Evolutionary conservation across 1,284 basidiomycete species (phyloP).

Genomic region (Xanthoconium separans): DNA sequence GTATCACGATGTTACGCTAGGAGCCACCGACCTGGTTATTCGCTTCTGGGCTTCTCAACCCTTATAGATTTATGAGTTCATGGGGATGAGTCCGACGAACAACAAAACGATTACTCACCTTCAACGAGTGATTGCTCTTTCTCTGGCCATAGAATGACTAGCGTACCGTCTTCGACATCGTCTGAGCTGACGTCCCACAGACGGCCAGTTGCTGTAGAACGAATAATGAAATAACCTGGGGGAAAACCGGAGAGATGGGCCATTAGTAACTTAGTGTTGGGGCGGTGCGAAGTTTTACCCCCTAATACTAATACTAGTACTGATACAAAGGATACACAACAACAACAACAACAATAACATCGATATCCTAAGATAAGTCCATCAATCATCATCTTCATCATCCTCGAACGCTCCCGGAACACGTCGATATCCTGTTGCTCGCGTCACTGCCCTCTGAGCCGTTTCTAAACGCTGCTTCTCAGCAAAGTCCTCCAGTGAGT

Average conservation of each 20-base stretch:
- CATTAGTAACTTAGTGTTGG: constrained; percentile 4
- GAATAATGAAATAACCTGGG: constrained; percentile 72
- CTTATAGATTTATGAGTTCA: constrained; percentile 36
- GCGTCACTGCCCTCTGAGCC: constrained; percentile 22
- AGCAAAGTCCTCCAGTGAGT: constrained; percentile 72
- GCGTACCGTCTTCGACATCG: constrained; percentile 61
- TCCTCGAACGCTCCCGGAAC: constrained; percentile 35
- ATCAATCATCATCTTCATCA: constrained; percentile 8
- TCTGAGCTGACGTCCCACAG: constrained; percentile 62
- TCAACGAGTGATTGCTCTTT: constrained; percentile 75
- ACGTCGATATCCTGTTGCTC: constrained; percentile 10
- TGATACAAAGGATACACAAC: background rate
- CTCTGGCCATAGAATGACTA: constrained; percentile 64
- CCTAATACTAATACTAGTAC: too few relatives aligned
- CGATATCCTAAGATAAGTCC: too few relatives aligned
- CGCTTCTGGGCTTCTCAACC: constrained; percentile 59
- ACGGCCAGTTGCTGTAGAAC: constrained; percentile 57
- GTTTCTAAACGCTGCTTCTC: constrained; percentile 49
- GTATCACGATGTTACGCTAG: background rate
- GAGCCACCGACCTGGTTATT: constrained; percentile 63
- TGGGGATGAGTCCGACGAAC: background rate
- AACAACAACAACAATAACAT: background rate
- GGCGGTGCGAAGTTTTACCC: too few relatives aligned
- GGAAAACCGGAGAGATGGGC: constrained; percentile 58
- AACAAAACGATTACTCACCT: constrained; percentile 39